phyloP scores from a whole-genome alignment of 345 rosid species.

The Triadica sebifera region DNA sequence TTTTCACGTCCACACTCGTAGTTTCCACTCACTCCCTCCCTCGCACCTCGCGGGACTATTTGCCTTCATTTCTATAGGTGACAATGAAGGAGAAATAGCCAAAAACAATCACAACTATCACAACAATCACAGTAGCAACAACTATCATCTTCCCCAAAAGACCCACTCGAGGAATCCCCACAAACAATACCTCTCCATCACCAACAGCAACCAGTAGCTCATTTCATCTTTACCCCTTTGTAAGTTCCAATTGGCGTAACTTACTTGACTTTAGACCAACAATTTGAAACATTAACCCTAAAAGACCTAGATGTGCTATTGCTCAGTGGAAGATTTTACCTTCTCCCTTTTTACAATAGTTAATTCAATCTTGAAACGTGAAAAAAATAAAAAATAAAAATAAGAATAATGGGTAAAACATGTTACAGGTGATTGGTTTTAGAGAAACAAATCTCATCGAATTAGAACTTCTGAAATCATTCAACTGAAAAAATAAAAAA shows the following conservation, averaged over 20 bases:
- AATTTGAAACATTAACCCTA: conserved; percentile 56
- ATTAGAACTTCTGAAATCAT: no score
- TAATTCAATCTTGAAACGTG: no score
- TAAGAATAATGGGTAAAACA: no score
- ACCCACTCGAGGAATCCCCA: conserved; percentile 47
- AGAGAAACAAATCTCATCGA: no score
- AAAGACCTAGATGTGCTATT: conserved; percentile 59
- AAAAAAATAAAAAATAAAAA: no score
- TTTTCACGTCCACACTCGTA: conserved; percentile 11
- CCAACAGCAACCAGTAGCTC: conserved; percentile 32
- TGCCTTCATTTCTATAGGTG: conserved; percentile 20
- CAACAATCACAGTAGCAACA: conserved; percentile 31
- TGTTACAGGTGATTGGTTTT: no score
- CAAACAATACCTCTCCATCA: conserved; percentile 38
- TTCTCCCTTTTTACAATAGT: conserved; percentile 51
- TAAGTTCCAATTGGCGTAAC: conserved; percentile 48
- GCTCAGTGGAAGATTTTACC: conserved; percentile 81
- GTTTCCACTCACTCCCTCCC: conserved; percentile 23
- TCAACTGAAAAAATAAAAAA: no score
- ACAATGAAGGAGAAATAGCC: conserved; percentile 49
- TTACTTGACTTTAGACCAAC: no score
- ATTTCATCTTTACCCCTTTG: conserved; percentile 54
- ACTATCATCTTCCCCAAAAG: conserved; percentile 48
- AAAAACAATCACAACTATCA: conserved; percentile 50
- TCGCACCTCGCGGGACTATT: conserved; percentile 25